A percentile compares a stretch with the other conserved stretches of the same genome.
phyloP scores from a whole-genome alignment of 768 basidiomycete genomes.

The Paxillus rubicundulus region DNA sequence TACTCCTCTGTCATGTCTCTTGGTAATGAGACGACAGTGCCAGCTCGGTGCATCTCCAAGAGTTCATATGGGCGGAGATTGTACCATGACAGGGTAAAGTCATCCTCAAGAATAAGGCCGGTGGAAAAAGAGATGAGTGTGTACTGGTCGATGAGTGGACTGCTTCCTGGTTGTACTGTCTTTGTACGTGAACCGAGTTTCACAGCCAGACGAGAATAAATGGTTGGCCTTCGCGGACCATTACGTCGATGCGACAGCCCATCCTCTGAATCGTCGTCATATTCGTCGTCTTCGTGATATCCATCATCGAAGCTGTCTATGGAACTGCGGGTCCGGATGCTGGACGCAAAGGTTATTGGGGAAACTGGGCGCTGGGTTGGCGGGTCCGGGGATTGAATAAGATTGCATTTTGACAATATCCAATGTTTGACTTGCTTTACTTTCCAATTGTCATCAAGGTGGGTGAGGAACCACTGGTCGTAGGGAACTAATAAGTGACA shows the following conservation, averaged over 20 bases:
- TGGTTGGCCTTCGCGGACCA: background rate
- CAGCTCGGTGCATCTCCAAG: conserved; percentile 60
- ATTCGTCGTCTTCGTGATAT: conserved; percentile 34
- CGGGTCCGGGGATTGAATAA: conserved; percentile 31
- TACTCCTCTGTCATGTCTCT: conserved; percentile 42
- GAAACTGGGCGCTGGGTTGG: conserved; percentile 48
- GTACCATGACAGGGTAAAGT: conserved; percentile 56
- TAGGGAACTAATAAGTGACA: conserved; percentile 49
- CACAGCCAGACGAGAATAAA: conserved; percentile 9
- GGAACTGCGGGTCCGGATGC: conserved; percentile 12
- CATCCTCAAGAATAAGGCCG: conserved; percentile 68
- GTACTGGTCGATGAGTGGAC: conserved; percentile 37
- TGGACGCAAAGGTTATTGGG: conserved; percentile 64
- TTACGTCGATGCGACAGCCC: conserved; percentile 12
- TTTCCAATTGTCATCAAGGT: conserved; percentile 58
- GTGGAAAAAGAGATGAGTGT: conserved; percentile 65
- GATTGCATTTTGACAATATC: conserved; percentile 56
- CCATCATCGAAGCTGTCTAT: conserved; percentile 27
- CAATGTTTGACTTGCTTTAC: conserved; percentile 61
- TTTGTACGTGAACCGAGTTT: conserved; percentile 12
- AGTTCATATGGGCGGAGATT: conserved; percentile 60
- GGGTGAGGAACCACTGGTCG: conserved; percentile 79
- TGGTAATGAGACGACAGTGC: conserved; percentile 42
- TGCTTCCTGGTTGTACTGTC: conserved; percentile 4
- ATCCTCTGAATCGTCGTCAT: conserved; percentile 26